Evolutionary conservation across 1,139 yeast genomes (phyloP), one percentile per base, ranked within the genome.

Genomic region (Blastobotrys ciferrii): DNA sequence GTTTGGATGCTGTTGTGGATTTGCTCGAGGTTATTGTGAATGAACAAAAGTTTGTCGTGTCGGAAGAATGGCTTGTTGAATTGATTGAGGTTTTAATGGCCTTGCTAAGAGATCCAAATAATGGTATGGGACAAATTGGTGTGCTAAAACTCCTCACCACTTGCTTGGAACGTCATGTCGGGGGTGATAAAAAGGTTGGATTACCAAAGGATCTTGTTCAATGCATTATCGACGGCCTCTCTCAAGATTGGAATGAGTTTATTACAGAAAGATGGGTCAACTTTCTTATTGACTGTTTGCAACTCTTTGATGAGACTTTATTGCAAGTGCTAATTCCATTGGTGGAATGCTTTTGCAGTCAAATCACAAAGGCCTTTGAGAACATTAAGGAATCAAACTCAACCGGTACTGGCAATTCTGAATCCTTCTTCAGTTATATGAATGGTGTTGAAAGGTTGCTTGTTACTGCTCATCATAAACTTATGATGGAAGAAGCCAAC

Each of bases 401-500:
- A 19, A 36, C 40, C 4, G 40, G 40, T 12, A 36, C 25, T 7
- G 40, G 40, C 28, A 23, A 36, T 36, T 36, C 40, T 14, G 51
- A 48, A 1, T 53, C 50, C 73, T 2, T 74, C 78, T 1, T 74
- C 82, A 13, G 75, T 75, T 30, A 73, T 75, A 31, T 87, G 40
- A 71, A 76, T n/a, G 91, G 92, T 0, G 64, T 87, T 33, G 89
- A 85, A 56, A 82, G 80, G 50, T 63, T 86, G 18, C 62, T 87
- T 39, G 72, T 75, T 1, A 74, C 78, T 1, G 77, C 87, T n/a
- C 88, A 85, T 61, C 56, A 53, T 4, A 58, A 75, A 80, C 51
- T 83, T 73, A 59, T 65, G 78, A 48, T 59, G 66, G 53, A 49
- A 62, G 73, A 61, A 31, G 40, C 40, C 30, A 36, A 36, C 14